Base-by-base conservation (phyloP, 495 filamentous ascomycete species). In the Rostrohypoxylon terebratum region DNA sequence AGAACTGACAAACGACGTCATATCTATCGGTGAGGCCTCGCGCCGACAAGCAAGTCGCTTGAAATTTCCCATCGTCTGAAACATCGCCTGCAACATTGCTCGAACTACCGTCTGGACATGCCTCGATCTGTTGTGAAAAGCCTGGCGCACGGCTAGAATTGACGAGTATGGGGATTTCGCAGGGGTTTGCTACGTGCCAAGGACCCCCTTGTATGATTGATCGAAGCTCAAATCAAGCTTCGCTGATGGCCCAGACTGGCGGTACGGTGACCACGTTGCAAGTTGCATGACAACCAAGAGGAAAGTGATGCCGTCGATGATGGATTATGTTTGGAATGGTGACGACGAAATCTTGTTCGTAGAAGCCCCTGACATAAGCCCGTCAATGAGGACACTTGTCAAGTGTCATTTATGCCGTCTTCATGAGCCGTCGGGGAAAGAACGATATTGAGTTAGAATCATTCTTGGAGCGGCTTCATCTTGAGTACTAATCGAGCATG, bases 161-260 rank as follows among this genome's bases (percentile, higher is more conserved):
- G 50, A 44, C 44, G 48, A 31, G 57, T 51, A 54, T 9, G 63
- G 57, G 40, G 62, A 63, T 60, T 45, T 38, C 48, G 42, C 66
- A 69, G 51, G 61, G 71, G 60, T 47, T 55, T 73, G 66, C 66
- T 66, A 73, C 66, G 58, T 57, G 71, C 71, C 71, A 73, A 73
- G 61, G 28, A 23, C 14, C 47, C 61, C 61, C 66, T 53, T 44
- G 60, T 34, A 25, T 65, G 66, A 58, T 18, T 48, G 51, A 69
- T 61, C 59, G 59, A 57, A 45, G 18, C 8, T 31, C 34, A 38
- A 20, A 7, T 20, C 58, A 59, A 45, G 40, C 23, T 16, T 58
- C 23, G 59, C 31, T 40, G 40, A n/a, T 33, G 64, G 59, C 42
- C 69, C 63, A 51, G 44, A 34, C 25, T 28, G 45, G 31, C 53